Evolutionary conservation across 2,329 filamentous ascomycete species (phyloP).

Genomic region (Albifimbria verrucaria): DNA sequence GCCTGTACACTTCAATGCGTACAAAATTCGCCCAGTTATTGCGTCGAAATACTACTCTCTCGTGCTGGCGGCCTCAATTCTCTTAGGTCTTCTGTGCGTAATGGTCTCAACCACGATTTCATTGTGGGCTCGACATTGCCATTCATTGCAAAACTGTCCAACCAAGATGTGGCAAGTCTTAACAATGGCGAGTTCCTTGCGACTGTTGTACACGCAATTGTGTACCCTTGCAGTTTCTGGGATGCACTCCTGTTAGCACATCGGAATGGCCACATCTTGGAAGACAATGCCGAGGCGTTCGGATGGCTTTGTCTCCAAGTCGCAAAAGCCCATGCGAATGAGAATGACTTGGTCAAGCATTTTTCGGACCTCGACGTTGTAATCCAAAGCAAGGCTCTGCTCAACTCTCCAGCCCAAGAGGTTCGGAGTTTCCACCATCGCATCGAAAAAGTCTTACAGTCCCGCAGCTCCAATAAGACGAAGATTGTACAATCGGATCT

Average conservation of each 20-base stretch:
- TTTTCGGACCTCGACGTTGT: constrained; percentile 17
- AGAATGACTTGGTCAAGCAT: constrained; percentile 10
- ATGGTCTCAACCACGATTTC: not conserved
- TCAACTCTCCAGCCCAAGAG: constrained; percentile 17
- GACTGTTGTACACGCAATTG: constrained; percentile 12
- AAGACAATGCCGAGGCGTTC: constrained; percentile 26
- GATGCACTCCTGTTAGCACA: not conserved
- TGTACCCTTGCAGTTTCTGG: not conserved
- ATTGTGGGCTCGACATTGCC: constrained; percentile 19
- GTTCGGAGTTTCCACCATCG: constrained; percentile 27
- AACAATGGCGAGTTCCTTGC: constrained; percentile 47
- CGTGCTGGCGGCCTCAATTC: constrained; percentile 15
- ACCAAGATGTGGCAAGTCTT: constrained; percentile 48
- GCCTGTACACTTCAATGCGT: constrained; percentile 12
- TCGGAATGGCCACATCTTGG: not conserved
- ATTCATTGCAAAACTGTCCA: constrained; percentile 38
- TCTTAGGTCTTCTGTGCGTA: not conserved
- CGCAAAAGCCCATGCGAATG: constrained; percentile 15
- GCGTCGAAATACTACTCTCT: constrained; percentile 22
- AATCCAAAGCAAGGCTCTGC: constrained; percentile 19
- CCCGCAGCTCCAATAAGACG: constrained; percentile 18
- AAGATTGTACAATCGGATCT: constrained; percentile 2
- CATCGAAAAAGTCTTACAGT: constrained; percentile 35
- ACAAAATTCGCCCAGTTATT: constrained; percentile 14
- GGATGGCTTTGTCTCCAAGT: constrained; percentile 49